Evolutionary conservation across 192 early-diverging fungal genomes (phyloP).

Genomic region (Coemansia asiatica): DNA sequence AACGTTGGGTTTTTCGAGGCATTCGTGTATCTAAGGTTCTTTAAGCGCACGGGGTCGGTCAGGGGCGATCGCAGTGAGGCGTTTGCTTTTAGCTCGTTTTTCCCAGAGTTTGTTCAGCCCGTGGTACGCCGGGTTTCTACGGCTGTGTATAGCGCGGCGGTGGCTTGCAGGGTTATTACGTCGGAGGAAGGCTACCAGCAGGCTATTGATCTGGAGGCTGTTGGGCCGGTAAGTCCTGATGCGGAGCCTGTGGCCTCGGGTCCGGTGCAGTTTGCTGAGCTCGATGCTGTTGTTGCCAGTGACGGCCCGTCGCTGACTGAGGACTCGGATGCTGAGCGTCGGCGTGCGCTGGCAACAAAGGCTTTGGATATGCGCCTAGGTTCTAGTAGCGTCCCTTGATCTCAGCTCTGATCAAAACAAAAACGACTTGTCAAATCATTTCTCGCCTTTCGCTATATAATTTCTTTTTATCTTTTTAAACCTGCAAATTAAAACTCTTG

Average conservation of each 20-base stretch:
- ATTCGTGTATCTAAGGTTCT: constrained; percentile 88
- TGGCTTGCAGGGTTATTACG: constrained; percentile 28
- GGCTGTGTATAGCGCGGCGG: constrained; percentile 26
- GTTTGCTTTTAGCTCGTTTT: constrained; percentile 88
- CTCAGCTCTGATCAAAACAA: too few relatives aligned
- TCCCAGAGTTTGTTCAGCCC: constrained; percentile 67
- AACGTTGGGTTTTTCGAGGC: constrained; percentile 70
- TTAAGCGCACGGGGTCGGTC: constrained; percentile 73
- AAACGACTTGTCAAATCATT: too few relatives aligned
- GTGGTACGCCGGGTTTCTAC: constrained; percentile 22
- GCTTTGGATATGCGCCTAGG: constrained; percentile 43
- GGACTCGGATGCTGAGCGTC: constrained; percentile 38
- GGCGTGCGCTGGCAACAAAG: constrained; percentile 45
- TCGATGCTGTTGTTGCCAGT: neutral
- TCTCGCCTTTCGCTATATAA: too few relatives aligned
- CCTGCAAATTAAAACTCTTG: too few relatives aligned
- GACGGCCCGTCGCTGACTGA: neutral
- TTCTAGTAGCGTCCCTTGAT: too few relatives aligned
- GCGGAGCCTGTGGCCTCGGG: neutral
- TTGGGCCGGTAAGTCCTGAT: neutral
- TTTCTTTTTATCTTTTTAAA: too few relatives aligned
- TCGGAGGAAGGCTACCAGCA: constrained; percentile 51
- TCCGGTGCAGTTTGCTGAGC: neutral
- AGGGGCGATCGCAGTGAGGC: constrained; percentile 87
- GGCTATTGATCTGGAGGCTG: constrained; percentile 15